These are phyloP conservation scores for Arabis hirsuta DNA, from an alignment of 345 rosid species.

Conservation along the genomic window DNA sequence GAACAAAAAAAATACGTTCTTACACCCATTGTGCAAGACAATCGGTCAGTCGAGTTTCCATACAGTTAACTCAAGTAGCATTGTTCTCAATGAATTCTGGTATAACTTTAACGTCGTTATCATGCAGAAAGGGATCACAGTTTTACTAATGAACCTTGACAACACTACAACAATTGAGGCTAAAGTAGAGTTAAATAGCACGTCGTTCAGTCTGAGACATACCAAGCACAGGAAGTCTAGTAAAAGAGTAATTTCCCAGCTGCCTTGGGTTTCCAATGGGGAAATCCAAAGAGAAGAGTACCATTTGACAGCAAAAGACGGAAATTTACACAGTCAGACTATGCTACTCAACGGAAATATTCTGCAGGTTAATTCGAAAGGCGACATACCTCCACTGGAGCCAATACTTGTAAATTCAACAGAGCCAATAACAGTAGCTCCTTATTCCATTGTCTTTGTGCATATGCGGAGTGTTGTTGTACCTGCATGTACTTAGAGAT, in stretches of 20 bases:
- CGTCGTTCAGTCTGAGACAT: slow-evolving; percentile 40
- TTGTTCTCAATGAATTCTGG: not conserved
- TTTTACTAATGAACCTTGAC: slow-evolving; percentile 79
- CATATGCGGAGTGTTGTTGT: slow-evolving; percentile 55
- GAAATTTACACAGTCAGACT: slow-evolving; percentile 76
- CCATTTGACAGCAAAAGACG: slow-evolving; percentile 76
- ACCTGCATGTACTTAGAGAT: slow-evolving; percentile 60
- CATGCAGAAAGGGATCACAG: slow-evolving; percentile 74
- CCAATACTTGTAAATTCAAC: slow-evolving; percentile 56
- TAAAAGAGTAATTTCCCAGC: slow-evolving; percentile 19
- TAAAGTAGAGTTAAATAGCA: slow-evolving; percentile 48
- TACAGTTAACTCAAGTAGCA: not conserved
- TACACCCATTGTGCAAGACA: slow-evolving; percentile 84
- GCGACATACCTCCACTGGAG: slow-evolving; percentile 69
- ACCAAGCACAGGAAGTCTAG: slow-evolving; percentile 35
- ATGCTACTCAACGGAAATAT: slow-evolving; percentile 82
- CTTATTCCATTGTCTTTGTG: slow-evolving; percentile 70
- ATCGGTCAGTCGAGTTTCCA: slow-evolving; percentile 55
- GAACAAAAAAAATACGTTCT: slow-evolving; percentile 68
- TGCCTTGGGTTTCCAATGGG: slow-evolving; percentile 31
- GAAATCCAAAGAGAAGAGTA: slow-evolving; percentile 73
- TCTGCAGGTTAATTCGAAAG: slow-evolving; percentile 59
- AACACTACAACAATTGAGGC: slow-evolving; percentile 56
- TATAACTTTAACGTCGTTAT: slow-evolving; percentile 14
- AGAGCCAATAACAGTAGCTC: slow-evolving; percentile 59